phyloP scores from a whole-genome alignment of 805 yeast genomes.

The Yamadazyma ubonensis region DNA sequence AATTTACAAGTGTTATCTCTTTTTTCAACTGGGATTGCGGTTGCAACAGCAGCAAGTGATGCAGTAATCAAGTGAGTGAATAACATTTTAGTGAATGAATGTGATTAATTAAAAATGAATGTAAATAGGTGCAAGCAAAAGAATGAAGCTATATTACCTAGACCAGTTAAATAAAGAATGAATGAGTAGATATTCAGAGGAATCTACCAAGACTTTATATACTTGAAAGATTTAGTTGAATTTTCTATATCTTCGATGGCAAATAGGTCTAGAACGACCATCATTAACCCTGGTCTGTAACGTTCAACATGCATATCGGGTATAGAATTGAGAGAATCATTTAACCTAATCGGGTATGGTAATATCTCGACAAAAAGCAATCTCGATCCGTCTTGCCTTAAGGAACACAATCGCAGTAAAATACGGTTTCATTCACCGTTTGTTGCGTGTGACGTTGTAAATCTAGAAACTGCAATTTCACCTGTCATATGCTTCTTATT shows the following conservation, averaged over 20 bases:
- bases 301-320: conserved; percentile 4
- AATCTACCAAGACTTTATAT: conserved; percentile 2
- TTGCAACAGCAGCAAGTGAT: conserved; percentile 21
- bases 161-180: conserved; percentile 1
- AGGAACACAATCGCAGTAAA: not conserved
- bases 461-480: not conserved
- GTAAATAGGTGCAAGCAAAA: not conserved
- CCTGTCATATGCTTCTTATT: not conserved
- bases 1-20: conserved; percentile 55
- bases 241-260: too few species aligned
- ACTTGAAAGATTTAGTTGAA: too few species aligned
- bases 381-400: not conserved
- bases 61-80: conserved; percentile 13
- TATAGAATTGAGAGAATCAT: not conserved
- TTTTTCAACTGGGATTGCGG: conserved; percentile 27
- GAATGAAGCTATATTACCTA: conserved; percentile 4
- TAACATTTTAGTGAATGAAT: conserved; percentile 12
- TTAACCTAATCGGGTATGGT: conserved; percentile 4
- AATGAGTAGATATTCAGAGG: conserved; percentile 6
- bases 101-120: not conserved
- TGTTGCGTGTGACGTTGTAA: not conserved
- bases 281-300: conserved; percentile 2
- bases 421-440: not conserved
- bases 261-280: conserved; percentile 1
- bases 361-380: conserved; percentile 4